Evolutionary conservation across 768 basidiomycete genomes (phyloP), one percentile per base, ranked within the genome.

Genomic region (Neoboletus magnificus): DNA sequence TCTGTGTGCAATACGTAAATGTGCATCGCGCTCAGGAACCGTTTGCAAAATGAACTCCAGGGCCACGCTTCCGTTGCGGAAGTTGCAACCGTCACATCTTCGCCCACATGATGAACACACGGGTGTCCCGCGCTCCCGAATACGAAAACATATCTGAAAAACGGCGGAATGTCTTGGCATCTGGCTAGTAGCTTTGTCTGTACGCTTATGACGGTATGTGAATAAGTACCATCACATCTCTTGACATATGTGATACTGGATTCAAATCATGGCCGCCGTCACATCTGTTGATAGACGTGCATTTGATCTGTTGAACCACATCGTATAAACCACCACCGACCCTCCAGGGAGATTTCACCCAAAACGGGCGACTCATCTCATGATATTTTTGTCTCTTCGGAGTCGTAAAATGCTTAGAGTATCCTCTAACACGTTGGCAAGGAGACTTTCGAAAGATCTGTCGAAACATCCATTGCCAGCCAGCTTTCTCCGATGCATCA

Each of bases 211-310:
- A 48, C 22, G 50, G 32, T 30, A 20, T 20, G 40, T n/a, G 18
- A 20, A 35, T 10, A 5, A 29, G 23, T 30, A 41, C 12, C 40
- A 52, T 47, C 46, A 41, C 11, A 18, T 30, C 23, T n/a, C 9
- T 39, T 23, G 25, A 45, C 25, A 37, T 27, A 55, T 50, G 27
- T 23, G 12, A 47, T 36, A 60, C 47, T 42, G 29, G 35, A n/a
- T 23, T 40, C 22, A 55, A 44, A 46, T 63, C 22, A 55, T 37
- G 44, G 29, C 35, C 20, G 20, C 15, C 15, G 37, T 54, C 33
- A 36, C 43, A 58, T 56, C 59, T 58, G 45, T 37, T 67, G 60
- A 67, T 62, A 36, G 54, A 54, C 54, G 40, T 56, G n/a, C 32
- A 7, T 35, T 49, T 39, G 52, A 67, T 65, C 48, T 49, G 23